Conservation (phyloP, 495 filamentous ascomycete species). For the Daldinia loculata region DNA sequence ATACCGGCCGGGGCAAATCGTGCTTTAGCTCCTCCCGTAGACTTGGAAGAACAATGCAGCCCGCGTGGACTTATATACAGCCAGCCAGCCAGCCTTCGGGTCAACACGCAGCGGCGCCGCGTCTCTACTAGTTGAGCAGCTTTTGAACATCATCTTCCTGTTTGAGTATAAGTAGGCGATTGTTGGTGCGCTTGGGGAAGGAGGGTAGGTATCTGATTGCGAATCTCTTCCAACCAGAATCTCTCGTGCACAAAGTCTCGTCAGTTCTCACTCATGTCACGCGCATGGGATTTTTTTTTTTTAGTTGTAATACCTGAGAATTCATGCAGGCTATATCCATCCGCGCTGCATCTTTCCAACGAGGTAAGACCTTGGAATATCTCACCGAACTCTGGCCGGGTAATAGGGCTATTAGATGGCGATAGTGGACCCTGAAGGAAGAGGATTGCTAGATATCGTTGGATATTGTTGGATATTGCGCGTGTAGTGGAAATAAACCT, state of each 20-base stretch:
- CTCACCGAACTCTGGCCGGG: slow-evolving; percentile 39
- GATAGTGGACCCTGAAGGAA: slow-evolving; percentile 25
- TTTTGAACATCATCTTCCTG: neutral
- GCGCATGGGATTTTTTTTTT: slow-evolving; percentile 3
- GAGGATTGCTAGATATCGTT: neutral
- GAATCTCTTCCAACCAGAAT: slow-evolving; percentile 12
- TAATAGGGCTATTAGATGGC: slow-evolving; percentile 26
- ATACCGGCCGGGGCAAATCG: slow-evolving; percentile 1
- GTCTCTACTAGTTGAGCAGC: neutral
- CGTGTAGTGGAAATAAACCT: slow-evolving; percentile 41
- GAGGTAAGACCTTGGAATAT: slow-evolving; percentile 44
- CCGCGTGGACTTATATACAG: neutral
- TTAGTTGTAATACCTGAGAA: slow-evolving; percentile 25
- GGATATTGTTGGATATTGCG: neutral
- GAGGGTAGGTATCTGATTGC: slow-evolving; percentile 15
- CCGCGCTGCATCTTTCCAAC: slow-evolving; percentile 20
- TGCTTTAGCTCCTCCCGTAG: neutral
- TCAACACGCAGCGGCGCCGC: neutral
- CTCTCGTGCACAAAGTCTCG: slow-evolving; percentile 1
- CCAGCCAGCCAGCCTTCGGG: neutral
- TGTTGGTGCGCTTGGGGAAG: slow-evolving; percentile 1
- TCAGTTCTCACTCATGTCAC: slow-evolving; percentile 39
- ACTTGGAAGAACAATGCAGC: slow-evolving; percentile 1
- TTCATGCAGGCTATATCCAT: slow-evolving; percentile 19
- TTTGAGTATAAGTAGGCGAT: neutral